Evolutionary conservation across 805 yeast genomes (phyloP).

Genomic region (Komagataella mondaviorum): DNA sequence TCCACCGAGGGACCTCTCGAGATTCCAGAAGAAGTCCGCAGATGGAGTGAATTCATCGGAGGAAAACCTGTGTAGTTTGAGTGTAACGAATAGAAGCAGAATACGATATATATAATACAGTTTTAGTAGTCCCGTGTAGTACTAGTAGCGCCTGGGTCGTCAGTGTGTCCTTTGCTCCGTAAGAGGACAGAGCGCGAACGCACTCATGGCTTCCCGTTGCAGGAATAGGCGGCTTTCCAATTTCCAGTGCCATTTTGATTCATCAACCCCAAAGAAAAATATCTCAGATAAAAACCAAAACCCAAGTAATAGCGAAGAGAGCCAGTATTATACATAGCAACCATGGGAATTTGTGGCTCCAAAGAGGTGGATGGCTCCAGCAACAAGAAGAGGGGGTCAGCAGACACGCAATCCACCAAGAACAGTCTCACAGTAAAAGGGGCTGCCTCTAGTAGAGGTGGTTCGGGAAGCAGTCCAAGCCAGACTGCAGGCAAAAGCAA

Average conservation of each 20-base stretch:
- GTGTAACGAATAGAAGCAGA: not conserved
- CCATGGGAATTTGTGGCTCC: constrained; percentile 9
- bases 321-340: not conserved
- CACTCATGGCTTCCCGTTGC: not conserved
- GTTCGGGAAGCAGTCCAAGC: not conserved
- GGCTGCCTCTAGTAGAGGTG: not conserved
- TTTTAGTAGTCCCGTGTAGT: not conserved
- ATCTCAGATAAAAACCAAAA: not conserved
- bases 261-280: not conserved
- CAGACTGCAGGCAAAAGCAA: not conserved
- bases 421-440: not conserved
- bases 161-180: not conserved
- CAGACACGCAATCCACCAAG: not conserved
- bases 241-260: not conserved
- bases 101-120: not conserved
- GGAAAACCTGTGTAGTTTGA: constrained; percentile 61
- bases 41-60: constrained; percentile 97
- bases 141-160: not conserved
- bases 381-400: not conserved
- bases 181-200: not conserved
- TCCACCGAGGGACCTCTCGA: constrained; percentile 22
- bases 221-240: not conserved
- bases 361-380: constrained; percentile 4
- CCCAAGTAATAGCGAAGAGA: not conserved
- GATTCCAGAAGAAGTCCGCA: constrained; percentile 75